Evolutionary conservation across 2,329 filamentous ascomycete genomes (phyloP).

Genomic region (Falciphora oryzae): DNA sequence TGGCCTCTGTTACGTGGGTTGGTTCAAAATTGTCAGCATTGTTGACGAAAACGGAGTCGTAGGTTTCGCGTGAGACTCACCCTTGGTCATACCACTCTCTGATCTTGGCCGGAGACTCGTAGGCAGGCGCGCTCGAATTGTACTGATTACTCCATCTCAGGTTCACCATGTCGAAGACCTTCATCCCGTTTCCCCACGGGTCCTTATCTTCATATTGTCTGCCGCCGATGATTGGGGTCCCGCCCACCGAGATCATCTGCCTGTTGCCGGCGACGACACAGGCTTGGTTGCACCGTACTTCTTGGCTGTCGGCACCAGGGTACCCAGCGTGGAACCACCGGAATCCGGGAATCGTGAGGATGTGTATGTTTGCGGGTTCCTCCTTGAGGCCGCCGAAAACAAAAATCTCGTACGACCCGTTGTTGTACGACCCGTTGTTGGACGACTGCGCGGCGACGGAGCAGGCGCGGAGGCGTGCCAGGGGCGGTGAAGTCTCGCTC

Average conservation of each 20-base stretch:
- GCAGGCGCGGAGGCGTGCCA: constrained; percentile 21
- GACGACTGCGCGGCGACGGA: constrained; percentile 21
- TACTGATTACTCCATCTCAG: constrained; percentile 30
- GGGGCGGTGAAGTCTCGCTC: constrained; percentile 17
- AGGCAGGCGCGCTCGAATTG: constrained; percentile 23
- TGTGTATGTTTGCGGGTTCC: constrained; percentile 18
- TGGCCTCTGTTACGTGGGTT: neutral
- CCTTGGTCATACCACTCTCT: constrained; percentile 28
- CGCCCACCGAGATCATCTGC: constrained; percentile 36
- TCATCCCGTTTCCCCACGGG: constrained; percentile 30
- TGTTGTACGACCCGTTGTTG: neutral
- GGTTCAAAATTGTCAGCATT: neutral
- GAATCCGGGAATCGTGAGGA: constrained; percentile 34
- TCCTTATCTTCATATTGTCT: constrained; percentile 16
- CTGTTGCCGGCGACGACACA: constrained; percentile 25
- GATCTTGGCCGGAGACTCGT: constrained; percentile 16
- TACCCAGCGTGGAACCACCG: constrained; percentile 25
- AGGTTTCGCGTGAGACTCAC: neutral
- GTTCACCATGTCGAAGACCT: constrained; percentile 33
- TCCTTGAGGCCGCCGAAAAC: constrained; percentile 27
- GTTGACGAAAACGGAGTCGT: neutral
- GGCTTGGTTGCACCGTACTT: constrained; percentile 22
- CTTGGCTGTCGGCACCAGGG: constrained; percentile 11
- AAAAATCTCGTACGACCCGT: constrained; percentile 17
- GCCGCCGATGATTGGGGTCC: constrained; percentile 13